Evolutionary conservation across 805 yeast species (phyloP).

Genomic region (Ogataea pignaliae): DNA sequence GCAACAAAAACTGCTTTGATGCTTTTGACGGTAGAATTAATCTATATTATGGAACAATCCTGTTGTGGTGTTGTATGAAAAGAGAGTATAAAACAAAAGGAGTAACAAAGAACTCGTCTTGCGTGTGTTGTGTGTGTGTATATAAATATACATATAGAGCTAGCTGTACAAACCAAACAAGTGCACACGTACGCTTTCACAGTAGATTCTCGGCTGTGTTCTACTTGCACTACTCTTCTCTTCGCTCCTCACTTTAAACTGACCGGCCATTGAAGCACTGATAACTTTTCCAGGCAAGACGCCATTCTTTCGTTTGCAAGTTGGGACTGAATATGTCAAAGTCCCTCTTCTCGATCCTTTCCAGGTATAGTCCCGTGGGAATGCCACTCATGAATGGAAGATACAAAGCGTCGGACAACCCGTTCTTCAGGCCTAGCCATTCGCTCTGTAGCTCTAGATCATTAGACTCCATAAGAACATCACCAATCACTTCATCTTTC

Average conservation of each 20-base stretch:
- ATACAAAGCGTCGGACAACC: slow-evolving; percentile 58
- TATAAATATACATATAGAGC: no score
- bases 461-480: slow-evolving; percentile 23
- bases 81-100: no score
- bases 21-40: no score
- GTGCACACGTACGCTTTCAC: no score
- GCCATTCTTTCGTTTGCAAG: slow-evolving; percentile 54
- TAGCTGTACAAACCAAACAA: no score
- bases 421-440: slow-evolving; percentile 37
- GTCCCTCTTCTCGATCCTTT: slow-evolving; percentile 54
- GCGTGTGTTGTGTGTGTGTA: no score
- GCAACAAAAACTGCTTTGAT: no score
- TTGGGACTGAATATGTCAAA: slow-evolving; percentile 53
- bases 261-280: slow-evolving; percentile 33
- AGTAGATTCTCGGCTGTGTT: no score
- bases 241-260: neutral
- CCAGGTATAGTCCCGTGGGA: slow-evolving; percentile 61
- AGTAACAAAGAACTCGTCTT: no score
- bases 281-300: slow-evolving; percentile 58
- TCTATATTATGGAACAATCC: no score
- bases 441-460: slow-evolving; percentile 3
- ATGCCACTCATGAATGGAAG: slow-evolving; percentile 65
- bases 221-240: no score
- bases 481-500: slow-evolving; percentile 34
- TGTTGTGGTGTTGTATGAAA: no score